A percentile compares a stretch with the other conserved stretches of the same genome.
phyloP scores from a whole-genome alignment of 2,329 filamentous ascomycete genomes.

The Hymenoscyphus fructigenus region DNA sequence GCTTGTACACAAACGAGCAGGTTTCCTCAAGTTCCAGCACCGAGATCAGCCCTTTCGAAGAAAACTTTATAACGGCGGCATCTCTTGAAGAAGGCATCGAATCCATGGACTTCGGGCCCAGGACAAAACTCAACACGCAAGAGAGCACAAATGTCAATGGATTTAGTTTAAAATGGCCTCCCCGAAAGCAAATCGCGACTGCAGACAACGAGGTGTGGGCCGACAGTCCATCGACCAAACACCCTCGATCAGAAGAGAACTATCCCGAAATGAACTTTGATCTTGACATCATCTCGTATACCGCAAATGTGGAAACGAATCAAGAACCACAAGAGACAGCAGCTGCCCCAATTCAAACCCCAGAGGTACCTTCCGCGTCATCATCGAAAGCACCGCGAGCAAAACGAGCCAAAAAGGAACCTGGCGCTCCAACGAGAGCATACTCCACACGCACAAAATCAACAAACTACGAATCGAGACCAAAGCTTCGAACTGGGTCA shows the following conservation, averaged over 20 bases:
- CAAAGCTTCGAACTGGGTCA: neutral
- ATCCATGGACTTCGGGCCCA: neutral
- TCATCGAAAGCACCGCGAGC: neutral
- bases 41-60: neutral
- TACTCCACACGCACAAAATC: neutral
- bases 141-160: neutral
- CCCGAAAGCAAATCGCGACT: neutral
- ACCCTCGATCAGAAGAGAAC: neutral
- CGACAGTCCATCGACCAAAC: neutral
- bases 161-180: neutral
- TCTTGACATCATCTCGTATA: too few relatives aligned
- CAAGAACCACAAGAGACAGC: too few relatives aligned
- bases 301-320: too few relatives aligned
- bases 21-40: neutral
- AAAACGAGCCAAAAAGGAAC: neutral
- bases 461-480: neutral
- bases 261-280: neutral
- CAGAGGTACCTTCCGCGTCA: too few relatives aligned
- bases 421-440: neutral
- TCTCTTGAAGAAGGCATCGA: neutral
- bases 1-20: neutral
- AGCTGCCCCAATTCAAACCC: too few relatives aligned
- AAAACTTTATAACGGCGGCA: neutral
- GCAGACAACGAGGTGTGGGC: too few relatives aligned
- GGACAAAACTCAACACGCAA: neutral